A percentile compares a stretch with the other conserved stretches of the same genome.
Evolutionary conservation across 129 eudicot species (phyloP).

Genomic region (Kitagawia praeruptora): DNA sequence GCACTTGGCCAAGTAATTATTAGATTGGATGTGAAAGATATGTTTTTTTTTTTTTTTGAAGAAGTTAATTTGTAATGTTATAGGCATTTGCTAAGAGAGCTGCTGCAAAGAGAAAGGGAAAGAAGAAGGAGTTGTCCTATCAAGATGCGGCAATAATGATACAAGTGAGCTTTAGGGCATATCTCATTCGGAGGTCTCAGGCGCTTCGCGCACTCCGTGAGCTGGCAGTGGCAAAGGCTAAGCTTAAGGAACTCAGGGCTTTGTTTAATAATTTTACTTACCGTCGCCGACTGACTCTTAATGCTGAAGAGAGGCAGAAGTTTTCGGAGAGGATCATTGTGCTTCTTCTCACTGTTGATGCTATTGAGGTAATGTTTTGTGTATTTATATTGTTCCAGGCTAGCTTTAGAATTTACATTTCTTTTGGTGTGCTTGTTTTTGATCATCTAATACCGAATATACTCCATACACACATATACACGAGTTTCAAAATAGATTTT

Average conservation of each 20-base stretch:
- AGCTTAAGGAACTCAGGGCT: slow-evolving; percentile 85
- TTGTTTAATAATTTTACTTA: slow-evolving; percentile 91
- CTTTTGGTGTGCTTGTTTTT: not conserved
- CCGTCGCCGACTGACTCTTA: slow-evolving; percentile 60
- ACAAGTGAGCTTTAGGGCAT: slow-evolving; percentile 68
- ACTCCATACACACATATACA: not conserved
- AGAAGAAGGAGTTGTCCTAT: slow-evolving; percentile 74
- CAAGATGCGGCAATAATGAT: slow-evolving; percentile 81
- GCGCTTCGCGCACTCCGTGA: slow-evolving; percentile 87
- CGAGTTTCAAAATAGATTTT: not conserved
- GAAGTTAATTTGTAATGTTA: not conserved
- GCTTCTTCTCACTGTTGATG: slow-evolving; percentile 88
- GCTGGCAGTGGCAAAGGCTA: slow-evolving; percentile 82
- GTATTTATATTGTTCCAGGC: not conserved
- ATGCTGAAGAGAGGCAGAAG: slow-evolving; percentile 83
- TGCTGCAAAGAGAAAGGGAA: slow-evolving; percentile 53
- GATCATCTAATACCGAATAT: not conserved
- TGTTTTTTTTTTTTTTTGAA: not conserved
- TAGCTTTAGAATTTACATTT: not conserved
- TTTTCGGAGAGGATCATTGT: slow-evolving; percentile 80
- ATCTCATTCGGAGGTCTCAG: slow-evolving; percentile 70
- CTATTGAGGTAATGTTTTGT: slow-evolving; percentile 58
- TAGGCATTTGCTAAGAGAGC: slow-evolving; percentile 72
- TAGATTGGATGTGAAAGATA: not conserved
- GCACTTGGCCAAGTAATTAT: not conserved